Base-by-base conservation (phyloP, 2,329 filamentous ascomycete genomes). In the Epichloe typhina region DNA sequence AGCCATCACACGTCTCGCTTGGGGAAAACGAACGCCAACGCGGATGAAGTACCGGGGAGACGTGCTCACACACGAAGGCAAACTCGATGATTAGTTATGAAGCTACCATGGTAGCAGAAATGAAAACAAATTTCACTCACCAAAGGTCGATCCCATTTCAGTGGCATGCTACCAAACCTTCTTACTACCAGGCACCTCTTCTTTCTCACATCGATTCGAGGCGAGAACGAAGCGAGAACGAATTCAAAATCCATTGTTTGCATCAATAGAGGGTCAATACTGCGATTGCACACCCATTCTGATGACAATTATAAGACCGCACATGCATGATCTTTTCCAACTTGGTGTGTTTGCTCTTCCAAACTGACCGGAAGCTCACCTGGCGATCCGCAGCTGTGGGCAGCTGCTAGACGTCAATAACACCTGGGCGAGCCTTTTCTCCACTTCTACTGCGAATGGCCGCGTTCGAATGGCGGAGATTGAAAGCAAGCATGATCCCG, bases 41-140 rank as follows among this genome's bases (percentile, higher is more conserved):
- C 33, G 21, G 21, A 33, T 42, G 13, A 46, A 19, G 17, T 19
- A 19, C 17, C 17, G 17, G 17, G 17, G 13, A 19, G 33, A 31
- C n/a, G 38, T 36, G 5, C 26, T 40, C 12, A 11, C 15, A 33
- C 5, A 26, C 36, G 17, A 43, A n/a, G 37, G n/a, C 31, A 6
- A 17, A 33, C n/a, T 46, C 21, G 26, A 46, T 33, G 26, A 46
- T 46, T 52, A 52, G 47, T 46, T 43, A 33, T 50, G 43, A 46
- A 41, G 26, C n/a, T 33, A 46, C 36, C n/a, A 19, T 31, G 21
- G 13, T 42, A 49, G 42, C 46, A 49, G 50, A 44, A 52, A 52
- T 49, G 37, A 42, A 49, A 45, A 33, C 37, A 44, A 43, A 3
- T 47, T 38, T 45, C 15, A 23, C 21, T 17, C 35, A 17, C 31